These are phyloP conservation scores for Citrus australasica DNA, from an alignment of 345 rosid genomes.

Conservation along the genomic window DNA sequence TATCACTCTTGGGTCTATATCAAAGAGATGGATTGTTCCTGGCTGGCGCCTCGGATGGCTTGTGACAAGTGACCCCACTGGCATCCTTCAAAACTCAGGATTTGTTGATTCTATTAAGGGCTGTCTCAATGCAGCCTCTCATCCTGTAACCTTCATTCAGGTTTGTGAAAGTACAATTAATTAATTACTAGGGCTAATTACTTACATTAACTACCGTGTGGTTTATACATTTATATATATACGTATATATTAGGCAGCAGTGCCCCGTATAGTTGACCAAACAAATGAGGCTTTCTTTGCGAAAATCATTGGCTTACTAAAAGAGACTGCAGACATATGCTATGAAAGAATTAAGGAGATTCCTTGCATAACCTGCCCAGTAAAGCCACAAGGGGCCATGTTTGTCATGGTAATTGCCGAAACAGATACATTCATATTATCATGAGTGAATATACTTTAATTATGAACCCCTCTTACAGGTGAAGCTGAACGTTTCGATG, in stretches of 20 bases:
- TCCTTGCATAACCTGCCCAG: neutral
- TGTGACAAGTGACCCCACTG: slow-evolving; percentile 41
- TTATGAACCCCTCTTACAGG: neutral
- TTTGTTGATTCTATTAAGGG: slow-evolving; percentile 22
- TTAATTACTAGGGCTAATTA: too few relatives aligned
- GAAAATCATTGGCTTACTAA: slow-evolving; percentile 17
- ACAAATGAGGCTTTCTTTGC: slow-evolving; percentile 41
- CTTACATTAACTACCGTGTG: too few relatives aligned
- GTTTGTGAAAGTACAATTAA: slow-evolving; percentile 16
- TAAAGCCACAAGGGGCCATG: neutral
- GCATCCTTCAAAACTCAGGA: slow-evolving; percentile 36
- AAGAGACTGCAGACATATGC: slow-evolving; percentile 32
- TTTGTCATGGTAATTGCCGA: neutral
- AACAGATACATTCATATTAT: neutral
- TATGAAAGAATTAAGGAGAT: slow-evolving; percentile 13
- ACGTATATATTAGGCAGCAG: slow-evolving; percentile 27
- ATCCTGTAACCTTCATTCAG: slow-evolving; percentile 59
- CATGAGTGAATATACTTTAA: neutral
- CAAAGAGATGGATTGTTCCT: slow-evolving; percentile 66
- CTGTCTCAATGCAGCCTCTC: slow-evolving; percentile 9
- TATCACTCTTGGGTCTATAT: slow-evolving; percentile 53
- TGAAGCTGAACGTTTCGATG: neutral
- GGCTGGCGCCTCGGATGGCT: slow-evolving; percentile 77
- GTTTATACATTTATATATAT: too few relatives aligned
- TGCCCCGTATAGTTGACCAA: slow-evolving; percentile 42